Evolutionary conservation across 2,329 filamentous ascomycete species (phyloP).

Genomic region (Apiospora arundinis): DNA sequence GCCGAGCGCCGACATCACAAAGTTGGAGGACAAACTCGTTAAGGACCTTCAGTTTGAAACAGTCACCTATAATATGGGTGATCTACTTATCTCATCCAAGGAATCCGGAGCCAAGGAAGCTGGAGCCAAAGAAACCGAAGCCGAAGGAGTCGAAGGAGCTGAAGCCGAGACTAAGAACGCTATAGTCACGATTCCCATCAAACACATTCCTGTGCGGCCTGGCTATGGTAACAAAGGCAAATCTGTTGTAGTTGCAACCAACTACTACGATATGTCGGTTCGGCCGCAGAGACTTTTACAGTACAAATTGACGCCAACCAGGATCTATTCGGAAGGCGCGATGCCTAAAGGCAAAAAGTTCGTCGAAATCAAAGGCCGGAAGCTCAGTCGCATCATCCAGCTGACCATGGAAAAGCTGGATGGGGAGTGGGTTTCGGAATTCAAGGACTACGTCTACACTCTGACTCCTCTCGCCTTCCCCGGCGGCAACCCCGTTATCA

Average conservation of each 20-base stretch:
- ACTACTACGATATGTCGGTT: constrained; percentile 57
- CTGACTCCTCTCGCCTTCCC: constrained; percentile 46
- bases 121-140: background rate
- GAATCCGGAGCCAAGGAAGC: background rate
- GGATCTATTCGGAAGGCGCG: constrained; percentile 24
- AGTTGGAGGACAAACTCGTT: constrained; percentile 51
- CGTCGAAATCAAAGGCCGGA: constrained; percentile 46
- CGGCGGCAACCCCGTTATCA: constrained; percentile 29
- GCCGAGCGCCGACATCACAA: constrained; percentile 40
- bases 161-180: background rate
- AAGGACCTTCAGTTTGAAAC: constrained; percentile 37
- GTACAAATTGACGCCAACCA: constrained; percentile 51
- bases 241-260: constrained; percentile 56
- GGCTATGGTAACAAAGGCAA: constrained; percentile 54
- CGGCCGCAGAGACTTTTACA: constrained; percentile 47
- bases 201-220: constrained; percentile 53
- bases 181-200: background rate
- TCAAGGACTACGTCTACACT: constrained; percentile 56
- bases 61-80: constrained; percentile 46
- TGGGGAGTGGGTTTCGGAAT: constrained; percentile 53
- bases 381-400: constrained; percentile 50
- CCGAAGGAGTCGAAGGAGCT: too few relatives aligned
- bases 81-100: constrained; percentile 38
- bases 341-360: constrained; percentile 11
- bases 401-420: constrained; percentile 45